Base-by-base conservation (phyloP, 495 filamentous ascomycete species). In the Aspergillus conjunctus region DNA sequence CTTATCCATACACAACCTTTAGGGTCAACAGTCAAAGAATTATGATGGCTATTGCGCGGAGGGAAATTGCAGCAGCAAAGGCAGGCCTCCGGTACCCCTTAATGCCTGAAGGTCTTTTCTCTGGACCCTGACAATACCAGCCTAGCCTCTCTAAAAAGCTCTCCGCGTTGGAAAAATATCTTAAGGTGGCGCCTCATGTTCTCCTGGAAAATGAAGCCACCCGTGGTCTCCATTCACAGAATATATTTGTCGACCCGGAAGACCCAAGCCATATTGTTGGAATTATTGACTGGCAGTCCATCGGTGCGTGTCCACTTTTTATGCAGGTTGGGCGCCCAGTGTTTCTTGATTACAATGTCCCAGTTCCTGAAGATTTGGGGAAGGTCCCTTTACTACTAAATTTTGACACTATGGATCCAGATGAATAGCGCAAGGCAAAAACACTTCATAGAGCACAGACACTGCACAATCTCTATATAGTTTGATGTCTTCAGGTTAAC, bases 271-370 rank as follows among this genome's bases (percentile, higher is more conserved):
- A 51, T n/a, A 66, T 71, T 31, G 7, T 62, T 3, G 66, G 67
- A 30, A 67, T 69, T 26, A 65, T 71, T 44, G 66, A 69, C 60
- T 71, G 69, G 69, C 69, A 71, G 57, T 67, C 61, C 44, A 39
- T 57, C 44, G 63, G 64, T 55, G 51, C 51, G 0, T 56, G 50
- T 44, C 67, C 69, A 17, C 64, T 71, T 58, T 71, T 66, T 33
- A 63, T 60, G 45, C 69, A 71, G 48, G 62, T 54, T 34, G 34
- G 37, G n/a, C 62, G 49, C 21, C 69, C 71, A 26, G 67, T 55
- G 12, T 63, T 71, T 62, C 63, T 68, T 14, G 64, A 67, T 51
- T 69, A 69, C 58, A 60, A 61, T n/a, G 64, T 61, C 34, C 67
- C 67, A 9, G 31, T 58, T 52, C 67, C 61, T 39, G 56, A 63